Evolutionary conservation across 2,329 filamentous ascomycete genomes (phyloP).

Genomic region (Lasiodiplodia theobromae): DNA sequence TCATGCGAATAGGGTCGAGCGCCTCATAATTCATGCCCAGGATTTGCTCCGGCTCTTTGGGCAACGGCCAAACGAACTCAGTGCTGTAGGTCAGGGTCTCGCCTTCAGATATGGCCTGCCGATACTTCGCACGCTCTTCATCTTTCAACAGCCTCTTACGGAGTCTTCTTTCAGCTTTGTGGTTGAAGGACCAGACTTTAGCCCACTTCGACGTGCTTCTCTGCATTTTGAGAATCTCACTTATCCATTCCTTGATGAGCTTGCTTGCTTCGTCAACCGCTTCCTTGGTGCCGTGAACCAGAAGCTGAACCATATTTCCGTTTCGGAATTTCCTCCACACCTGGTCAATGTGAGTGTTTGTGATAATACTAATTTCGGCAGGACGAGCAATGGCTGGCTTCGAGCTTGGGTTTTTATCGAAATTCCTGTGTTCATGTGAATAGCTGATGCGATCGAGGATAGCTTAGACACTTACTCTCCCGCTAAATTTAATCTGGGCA

Average conservation of each 20-base stretch:
- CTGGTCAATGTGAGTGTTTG: conserved; percentile 1
- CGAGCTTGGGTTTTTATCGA: background rate
- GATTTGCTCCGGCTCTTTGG: conserved; percentile 30
- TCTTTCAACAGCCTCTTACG: conserved; percentile 3
- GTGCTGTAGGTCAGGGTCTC: background rate
- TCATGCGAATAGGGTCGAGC: conserved; percentile 39
- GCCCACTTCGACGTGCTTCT: conserved; percentile 3
- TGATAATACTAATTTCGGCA: background rate
- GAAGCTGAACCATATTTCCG: background rate
- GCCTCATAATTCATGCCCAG: conserved; percentile 41
- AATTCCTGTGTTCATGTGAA: background rate
- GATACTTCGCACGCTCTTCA: conserved; percentile 21
- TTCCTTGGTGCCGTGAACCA: background rate
- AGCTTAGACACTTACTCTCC: background rate
- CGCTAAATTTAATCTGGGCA: background rate
- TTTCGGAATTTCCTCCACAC: background rate
- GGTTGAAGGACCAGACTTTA: conserved; percentile 4
- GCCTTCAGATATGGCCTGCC: conserved; percentile 29
- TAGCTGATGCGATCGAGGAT: background rate
- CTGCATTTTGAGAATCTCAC: background rate
- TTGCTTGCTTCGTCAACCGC: background rate
- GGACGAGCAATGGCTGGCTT: conserved; percentile 1
- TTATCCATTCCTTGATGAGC: background rate
- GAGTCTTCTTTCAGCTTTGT: background rate
- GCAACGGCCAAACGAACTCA: background rate